Base-by-base conservation (phyloP, 192 early-diverging fungal genomes). In the Spinellus fusiger region DNA sequence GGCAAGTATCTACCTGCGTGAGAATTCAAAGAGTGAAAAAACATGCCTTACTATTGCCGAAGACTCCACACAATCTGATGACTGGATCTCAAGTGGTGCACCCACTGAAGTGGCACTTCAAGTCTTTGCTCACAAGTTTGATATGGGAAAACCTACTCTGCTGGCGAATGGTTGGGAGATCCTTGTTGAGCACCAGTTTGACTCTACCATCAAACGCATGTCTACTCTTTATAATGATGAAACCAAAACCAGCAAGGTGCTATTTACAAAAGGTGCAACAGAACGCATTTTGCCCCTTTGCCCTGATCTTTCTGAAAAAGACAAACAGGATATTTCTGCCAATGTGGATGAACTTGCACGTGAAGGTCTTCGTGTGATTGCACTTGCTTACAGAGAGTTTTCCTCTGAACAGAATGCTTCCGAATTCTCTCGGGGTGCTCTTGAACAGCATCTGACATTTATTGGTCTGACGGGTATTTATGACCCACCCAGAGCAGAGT, bases 21-120 rank as follows among this genome's bases (percentile, higher is more conserved):
- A 59, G 10, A 33, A 59, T 5, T 32, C 49, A 28, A 48, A 50
- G 10, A 27, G 47, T 18, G 37, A 22, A 0, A 48, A 31, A 15
- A 26, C 47, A 0, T 23, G 37, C 10, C 16, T 25, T 18, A 49
- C 60, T 12, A 23, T 32, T 6, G 56, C 29, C 9, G 54, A 53
- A 23, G 22, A 18, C 0, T 44, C 66, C 20, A 38, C 40, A 5
- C 16, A 52, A 4, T 47, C 28, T 10, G 78, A 86, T 60, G 80
- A 84, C 28, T 94, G 89, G 86, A 78, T 83, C 20, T 78, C 82
- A 37, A 86, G 86, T 32, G 95, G 94, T 48, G 95, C 93, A 54
- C 91, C 95, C 15, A 96, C 95, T 1, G 95, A 98, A 71, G 84
- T 95, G 49, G 91, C 94, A 18, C 80, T 98, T 54, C 86, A 93